Evolutionary conservation across 306 rosid genomes (phyloP), one percentile per base, ranked within the genome.

Genomic region (Malus fusca): DNA sequence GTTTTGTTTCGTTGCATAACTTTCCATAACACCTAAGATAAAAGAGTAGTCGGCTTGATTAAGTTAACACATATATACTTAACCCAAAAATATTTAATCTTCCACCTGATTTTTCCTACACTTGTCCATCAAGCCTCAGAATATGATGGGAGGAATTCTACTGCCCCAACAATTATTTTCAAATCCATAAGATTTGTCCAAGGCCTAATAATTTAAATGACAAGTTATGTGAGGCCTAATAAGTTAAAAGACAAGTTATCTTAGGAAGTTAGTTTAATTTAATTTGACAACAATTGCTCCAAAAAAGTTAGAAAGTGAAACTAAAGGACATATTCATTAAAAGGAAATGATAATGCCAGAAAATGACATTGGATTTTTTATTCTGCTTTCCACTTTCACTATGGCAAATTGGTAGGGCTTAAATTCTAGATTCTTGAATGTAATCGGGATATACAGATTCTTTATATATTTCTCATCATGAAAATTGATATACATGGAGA

Each of bases 251-350:
- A 66, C 58, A 84, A 75, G 61, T 58, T 77, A 75, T 15, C 40
- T 21, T 22, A 48, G 48, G 56, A 70, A 18, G 17, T 42, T 61
- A 62, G 67, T 51, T 37, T 55, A 4, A 18, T 55, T 77, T 55
- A n/a, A 78, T 21, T 43, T 68, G 26, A 4, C 14, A 69, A 85
- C 23, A 52, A 71, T 77, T 61, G 37, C 42, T 35, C 22, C 61
- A 25, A 11, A 74, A 77, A 21, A 71, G 71, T 68, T 52, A 68
- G 76, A 82, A 80, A 70, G 79, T 48, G 56, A 81, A 69, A 40
- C 30, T 9, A 72, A 74, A 46, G 58, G 42, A 35, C 55, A 33
- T 28, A 44, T 78, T 74, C 21, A 51, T 64, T 72, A 79, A 35
- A 35, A 59, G 64, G 30, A 76, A 69, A n/a, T 73, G 66, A 75